Evolutionary conservation across 352 stramenopile genomes (phyloP).

Genomic region (Pythium aristosporum): DNA sequence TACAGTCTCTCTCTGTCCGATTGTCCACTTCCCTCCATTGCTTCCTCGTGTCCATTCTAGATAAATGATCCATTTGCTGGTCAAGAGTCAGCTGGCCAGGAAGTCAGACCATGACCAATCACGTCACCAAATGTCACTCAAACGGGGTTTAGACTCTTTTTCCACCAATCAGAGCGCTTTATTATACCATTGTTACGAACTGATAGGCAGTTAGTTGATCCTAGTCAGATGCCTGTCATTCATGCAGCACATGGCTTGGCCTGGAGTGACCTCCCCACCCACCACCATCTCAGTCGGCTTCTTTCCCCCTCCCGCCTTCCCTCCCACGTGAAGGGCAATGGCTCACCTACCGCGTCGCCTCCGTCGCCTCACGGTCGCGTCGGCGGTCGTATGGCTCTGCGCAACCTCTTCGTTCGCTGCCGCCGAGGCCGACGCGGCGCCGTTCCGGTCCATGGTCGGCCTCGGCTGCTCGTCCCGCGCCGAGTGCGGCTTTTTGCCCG

Average conservation of each 20-base stretch:
- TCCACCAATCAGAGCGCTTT: conserved; percentile 3
- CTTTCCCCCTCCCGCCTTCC: background rate
- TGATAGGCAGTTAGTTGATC: background rate
- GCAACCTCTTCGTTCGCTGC: background rate
- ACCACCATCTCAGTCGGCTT: background rate
- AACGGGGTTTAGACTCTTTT: background rate
- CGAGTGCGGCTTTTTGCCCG: conserved; percentile 78
- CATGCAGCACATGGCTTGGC: background rate
- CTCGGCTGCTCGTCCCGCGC: conserved; percentile 41
- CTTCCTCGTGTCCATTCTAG: too few relatives aligned
- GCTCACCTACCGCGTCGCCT: background rate
- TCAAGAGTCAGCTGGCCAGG: background rate
- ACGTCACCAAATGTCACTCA: conserved; percentile 5
- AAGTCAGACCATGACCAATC: conserved; percentile 3
- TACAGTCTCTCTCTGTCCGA: too few relatives aligned
- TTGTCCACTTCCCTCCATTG: too few relatives aligned
- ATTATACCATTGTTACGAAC: background rate
- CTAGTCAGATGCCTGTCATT: background rate
- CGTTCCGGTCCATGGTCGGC: conserved; percentile 41
- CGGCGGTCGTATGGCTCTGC: background rate
- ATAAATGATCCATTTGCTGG: too few relatives aligned
- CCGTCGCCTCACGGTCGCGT: background rate
- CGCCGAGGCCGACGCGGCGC: conserved; percentile 2
- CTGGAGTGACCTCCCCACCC: background rate
- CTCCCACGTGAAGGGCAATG: background rate